These are phyloP conservation scores for Boletus rubescentipes DNA, from an alignment of 768 basidiomycete genomes.

Conservation along the genomic window DNA sequence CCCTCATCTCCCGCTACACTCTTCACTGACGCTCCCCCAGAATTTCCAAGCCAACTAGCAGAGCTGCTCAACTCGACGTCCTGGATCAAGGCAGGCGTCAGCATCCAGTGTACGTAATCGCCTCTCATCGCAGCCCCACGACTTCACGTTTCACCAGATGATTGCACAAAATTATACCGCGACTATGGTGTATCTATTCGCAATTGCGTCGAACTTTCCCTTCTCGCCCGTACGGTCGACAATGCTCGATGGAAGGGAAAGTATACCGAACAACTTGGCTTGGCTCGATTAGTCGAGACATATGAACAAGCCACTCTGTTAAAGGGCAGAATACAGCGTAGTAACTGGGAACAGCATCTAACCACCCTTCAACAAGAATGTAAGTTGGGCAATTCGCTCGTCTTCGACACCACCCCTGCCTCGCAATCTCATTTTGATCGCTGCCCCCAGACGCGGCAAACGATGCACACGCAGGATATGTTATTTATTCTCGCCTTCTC, in stretches of 20 bases:
- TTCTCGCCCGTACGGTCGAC: conserved; percentile 70
- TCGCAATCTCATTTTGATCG: conserved; percentile 8
- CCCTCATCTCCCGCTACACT: background rate
- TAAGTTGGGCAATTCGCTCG: conserved; percentile 33
- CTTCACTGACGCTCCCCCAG: conserved; percentile 33
- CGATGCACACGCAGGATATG: conserved; percentile 66
- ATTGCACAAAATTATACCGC: conserved; percentile 62
- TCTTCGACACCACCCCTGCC: background rate
- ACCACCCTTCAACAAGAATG: conserved; percentile 54
- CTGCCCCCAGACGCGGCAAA: conserved; percentile 59
- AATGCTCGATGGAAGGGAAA: conserved; percentile 71
- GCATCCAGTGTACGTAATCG: conserved; percentile 57
- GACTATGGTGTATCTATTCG: conserved; percentile 41
- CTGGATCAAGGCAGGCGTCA: conserved; percentile 71
- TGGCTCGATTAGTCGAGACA: conserved; percentile 60
- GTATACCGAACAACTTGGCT: conserved; percentile 58
- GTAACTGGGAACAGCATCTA: conserved; percentile 67
- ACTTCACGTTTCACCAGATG: conserved; percentile 43
- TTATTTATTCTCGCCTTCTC: conserved; percentile 47
- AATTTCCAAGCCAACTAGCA: conserved; percentile 51
- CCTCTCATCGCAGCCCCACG: background rate
- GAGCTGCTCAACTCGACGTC: conserved; percentile 50
- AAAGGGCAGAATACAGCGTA: conserved; percentile 62
- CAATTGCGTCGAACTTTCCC: conserved; percentile 66
- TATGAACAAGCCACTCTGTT: conserved; percentile 52